phyloP scores from a whole-genome alignment of 768 basidiomycete species.

The Termitomyces sp. region DNA sequence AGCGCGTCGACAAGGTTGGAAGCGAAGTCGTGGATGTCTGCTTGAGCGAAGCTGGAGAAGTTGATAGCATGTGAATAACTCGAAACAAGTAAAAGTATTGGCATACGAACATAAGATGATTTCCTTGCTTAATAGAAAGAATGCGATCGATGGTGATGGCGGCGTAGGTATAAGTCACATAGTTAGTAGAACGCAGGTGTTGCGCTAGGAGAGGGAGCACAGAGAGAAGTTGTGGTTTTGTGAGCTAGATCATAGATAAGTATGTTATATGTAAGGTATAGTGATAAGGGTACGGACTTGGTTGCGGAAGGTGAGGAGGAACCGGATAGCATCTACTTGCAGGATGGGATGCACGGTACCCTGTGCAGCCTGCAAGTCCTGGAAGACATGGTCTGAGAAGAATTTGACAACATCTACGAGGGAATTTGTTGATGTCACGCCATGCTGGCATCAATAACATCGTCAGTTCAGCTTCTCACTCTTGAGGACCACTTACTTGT shows the following conservation, averaged over 20 bases:
- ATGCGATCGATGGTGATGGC: conserved; percentile 98
- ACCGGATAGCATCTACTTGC: conserved; percentile 95
- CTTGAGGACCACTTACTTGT: conserved; percentile 47
- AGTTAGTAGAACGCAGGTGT: conserved; percentile 80
- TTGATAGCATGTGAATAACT: background rate
- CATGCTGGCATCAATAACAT: conserved; percentile 52
- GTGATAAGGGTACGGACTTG: conserved; percentile 50
- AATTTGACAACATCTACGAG: conserved; percentile 94
- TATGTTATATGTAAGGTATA: background rate
- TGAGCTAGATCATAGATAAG: conserved; percentile 48
- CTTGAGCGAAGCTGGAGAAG: conserved; percentile 70
- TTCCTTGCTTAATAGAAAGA: conserved; percentile 82
- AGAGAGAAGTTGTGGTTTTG: conserved; percentile 88
- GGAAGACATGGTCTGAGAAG: conserved; percentile 88
- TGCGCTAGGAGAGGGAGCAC: conserved; percentile 84
- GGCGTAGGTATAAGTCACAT: conserved; percentile 94
- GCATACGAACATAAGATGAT: conserved; percentile 64
- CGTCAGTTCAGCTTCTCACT: conserved; percentile 2
- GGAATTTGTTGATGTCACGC: conserved; percentile 90
- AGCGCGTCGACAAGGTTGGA: conserved; percentile 66
- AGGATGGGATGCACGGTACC: conserved; percentile 82
- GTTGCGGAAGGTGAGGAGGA: conserved; percentile 92
- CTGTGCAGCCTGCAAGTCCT: conserved; percentile 72
- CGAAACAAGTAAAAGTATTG: background rate
- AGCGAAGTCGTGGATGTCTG: conserved; percentile 85